These are phyloP conservation scores for Boletellus sp. DNA, from an alignment of 1,284 basidiomycete species.

Conservation along the genomic window DNA sequence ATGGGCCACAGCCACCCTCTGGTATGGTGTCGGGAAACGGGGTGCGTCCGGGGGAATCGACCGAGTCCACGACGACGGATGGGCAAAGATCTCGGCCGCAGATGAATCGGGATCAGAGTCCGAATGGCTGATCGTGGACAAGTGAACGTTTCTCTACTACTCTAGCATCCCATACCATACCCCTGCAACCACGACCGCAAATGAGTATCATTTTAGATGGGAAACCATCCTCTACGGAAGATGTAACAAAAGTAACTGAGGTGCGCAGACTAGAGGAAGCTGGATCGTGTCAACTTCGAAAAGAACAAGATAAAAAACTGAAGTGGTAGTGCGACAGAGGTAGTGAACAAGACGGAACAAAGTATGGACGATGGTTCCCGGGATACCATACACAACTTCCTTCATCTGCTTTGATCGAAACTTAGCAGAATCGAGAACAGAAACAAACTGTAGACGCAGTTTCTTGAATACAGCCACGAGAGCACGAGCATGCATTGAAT, in stretches of 20 bases:
- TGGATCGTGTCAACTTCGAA: slow-evolving; percentile 19
- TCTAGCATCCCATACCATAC: slow-evolving; percentile 23
- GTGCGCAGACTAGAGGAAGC: slow-evolving; percentile 20
- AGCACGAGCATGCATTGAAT: slow-evolving; percentile 24
- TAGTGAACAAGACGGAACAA: slow-evolving; percentile 20
- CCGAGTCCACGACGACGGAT: slow-evolving; percentile 58
- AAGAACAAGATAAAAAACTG: slow-evolving; percentile 14
- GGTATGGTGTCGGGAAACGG: slow-evolving; percentile 68
- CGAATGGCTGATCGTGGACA: slow-evolving; percentile 79
- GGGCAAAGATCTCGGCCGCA: slow-evolving; percentile 64
- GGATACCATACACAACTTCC: slow-evolving; percentile 35
- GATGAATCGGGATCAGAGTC: slow-evolving; percentile 73
- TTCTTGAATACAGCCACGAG: slow-evolving; percentile 35
- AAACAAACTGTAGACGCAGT: slow-evolving; percentile 18
- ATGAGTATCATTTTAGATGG: slow-evolving; percentile 31
- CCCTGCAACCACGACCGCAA: slow-evolving; percentile 13
- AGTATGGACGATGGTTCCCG: slow-evolving; percentile 30
- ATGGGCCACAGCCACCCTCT: slow-evolving; percentile 24
- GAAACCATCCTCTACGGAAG: slow-evolving; percentile 27
- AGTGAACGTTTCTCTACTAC: slow-evolving; percentile 13
- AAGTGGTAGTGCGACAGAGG: slow-evolving; percentile 21
- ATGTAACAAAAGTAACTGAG: slow-evolving; percentile 25
- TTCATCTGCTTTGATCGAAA: slow-evolving; percentile 26
- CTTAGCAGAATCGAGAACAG: slow-evolving; percentile 25
- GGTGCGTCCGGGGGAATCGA: slow-evolving; percentile 48